Evolutionary conservation across 1,284 basidiomycete species (phyloP).

Genomic region (Termitomyces sp.): DNA sequence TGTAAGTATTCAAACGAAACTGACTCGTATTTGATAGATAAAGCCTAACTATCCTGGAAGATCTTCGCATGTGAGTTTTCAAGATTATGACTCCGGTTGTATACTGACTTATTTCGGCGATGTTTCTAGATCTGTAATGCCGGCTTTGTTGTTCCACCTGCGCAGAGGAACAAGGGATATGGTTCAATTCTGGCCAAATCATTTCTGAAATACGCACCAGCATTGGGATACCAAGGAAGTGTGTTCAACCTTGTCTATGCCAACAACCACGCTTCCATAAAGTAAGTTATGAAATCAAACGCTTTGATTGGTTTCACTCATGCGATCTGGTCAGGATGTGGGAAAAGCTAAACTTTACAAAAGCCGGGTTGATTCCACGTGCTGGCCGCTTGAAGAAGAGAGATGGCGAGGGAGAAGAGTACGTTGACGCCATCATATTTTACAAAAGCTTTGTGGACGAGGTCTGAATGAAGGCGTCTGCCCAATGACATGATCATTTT

Average conservation of each 20-base stretch:
- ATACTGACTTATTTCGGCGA: background rate
- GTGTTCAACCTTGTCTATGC: conserved; percentile 94
- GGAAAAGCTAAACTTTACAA: conserved; percentile 81
- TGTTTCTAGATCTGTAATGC: conserved; percentile 73
- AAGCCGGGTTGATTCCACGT: conserved; percentile 79
- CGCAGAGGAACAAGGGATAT: conserved; percentile 64
- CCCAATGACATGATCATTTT: background rate
- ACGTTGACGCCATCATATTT: conserved; percentile 83
- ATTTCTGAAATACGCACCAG: conserved; percentile 79
- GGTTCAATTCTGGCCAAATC: conserved; percentile 75
- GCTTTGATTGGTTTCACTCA: background rate
- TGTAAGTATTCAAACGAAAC: background rate
- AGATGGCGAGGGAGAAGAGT: conserved; percentile 74
- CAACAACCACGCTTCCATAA: conserved; percentile 70
- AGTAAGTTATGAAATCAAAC: conserved; percentile 34
- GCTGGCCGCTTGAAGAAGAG: conserved; percentile 73
- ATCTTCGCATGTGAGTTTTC: conserved; percentile 75
- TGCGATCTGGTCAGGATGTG: conserved; percentile 54
- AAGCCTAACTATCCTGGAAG: conserved; percentile 94
- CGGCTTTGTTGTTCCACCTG: conserved; percentile 80
- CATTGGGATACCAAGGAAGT: conserved; percentile 77
- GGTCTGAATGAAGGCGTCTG: background rate
- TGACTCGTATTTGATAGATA: conserved; percentile 38
- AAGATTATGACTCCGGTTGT: background rate
- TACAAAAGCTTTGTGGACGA: conserved; percentile 66